Evolutionary conservation across 495 filamentous ascomycete species (phyloP).

Genomic region (Penicillium chermesinum): DNA sequence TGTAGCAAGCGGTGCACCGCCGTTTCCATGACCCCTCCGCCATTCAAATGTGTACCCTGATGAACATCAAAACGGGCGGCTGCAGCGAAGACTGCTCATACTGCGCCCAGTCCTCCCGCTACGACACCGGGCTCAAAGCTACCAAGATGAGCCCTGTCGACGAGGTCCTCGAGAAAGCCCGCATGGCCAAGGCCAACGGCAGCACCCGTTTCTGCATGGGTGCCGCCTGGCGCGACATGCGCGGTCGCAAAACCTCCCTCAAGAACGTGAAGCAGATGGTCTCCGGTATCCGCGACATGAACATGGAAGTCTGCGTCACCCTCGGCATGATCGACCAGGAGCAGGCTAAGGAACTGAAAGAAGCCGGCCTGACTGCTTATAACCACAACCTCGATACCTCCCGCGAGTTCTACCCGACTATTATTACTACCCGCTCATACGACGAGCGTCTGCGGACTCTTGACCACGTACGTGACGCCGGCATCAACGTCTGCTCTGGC

Average conservation of each 20-base stretch:
- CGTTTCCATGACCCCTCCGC: slow-evolving; percentile 73
- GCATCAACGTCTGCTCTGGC: slow-evolving; percentile 80
- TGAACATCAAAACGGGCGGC: slow-evolving; percentile 94
- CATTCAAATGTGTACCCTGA: slow-evolving; percentile 84
- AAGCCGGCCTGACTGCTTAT: slow-evolving; percentile 80
- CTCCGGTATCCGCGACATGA: slow-evolving; percentile 66
- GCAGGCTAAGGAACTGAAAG: slow-evolving; percentile 73
- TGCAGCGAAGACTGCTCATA: slow-evolving; percentile 86
- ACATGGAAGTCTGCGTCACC: slow-evolving; percentile 84
- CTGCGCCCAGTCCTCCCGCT: slow-evolving; percentile 78
- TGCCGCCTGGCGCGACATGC: slow-evolving; percentile 88
- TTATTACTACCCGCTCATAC: slow-evolving; percentile 77
- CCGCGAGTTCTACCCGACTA: slow-evolving; percentile 74
- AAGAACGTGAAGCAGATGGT: slow-evolving; percentile 80
- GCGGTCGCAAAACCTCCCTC: slow-evolving; percentile 71
- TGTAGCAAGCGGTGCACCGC: slow-evolving; percentile 65
- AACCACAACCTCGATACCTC: slow-evolving; percentile 88
- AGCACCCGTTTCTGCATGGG: slow-evolving; percentile 90
- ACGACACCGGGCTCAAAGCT: slow-evolving; percentile 71
- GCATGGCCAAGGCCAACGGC: slow-evolving; percentile 70
- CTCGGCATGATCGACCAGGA: slow-evolving; percentile 77
- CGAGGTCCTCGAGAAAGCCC: slow-evolving; percentile 68
- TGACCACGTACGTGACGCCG: slow-evolving; percentile 68
- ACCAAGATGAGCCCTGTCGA: slow-evolving; percentile 73
- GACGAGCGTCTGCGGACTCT: slow-evolving; percentile 77